A percentile compares a stretch with the other conserved stretches of the same genome.
Conservation (phyloP, 2,329 filamentous ascomycete species). For the Chlorencoelia australis region DNA sequence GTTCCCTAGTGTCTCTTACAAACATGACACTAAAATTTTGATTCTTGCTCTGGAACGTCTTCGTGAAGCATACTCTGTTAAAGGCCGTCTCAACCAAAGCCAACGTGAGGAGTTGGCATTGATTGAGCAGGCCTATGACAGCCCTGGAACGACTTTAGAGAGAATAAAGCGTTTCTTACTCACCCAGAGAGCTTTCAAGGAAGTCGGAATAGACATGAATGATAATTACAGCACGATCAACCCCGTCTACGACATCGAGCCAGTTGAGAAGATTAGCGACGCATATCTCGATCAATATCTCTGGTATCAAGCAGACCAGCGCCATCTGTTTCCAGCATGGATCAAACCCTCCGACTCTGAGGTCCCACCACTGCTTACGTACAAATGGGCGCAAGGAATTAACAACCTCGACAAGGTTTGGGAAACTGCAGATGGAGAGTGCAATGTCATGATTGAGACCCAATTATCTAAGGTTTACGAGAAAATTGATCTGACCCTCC, state of each 20-base stretch:
- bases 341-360: slow-evolving; percentile 99
- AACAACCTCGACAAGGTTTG: slow-evolving; percentile 95
- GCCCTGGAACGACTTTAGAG: slow-evolving; percentile 88
- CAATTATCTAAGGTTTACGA: slow-evolving; percentile 99
- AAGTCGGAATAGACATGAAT: slow-evolving; percentile 99
- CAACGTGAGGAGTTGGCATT: slow-evolving; percentile 93
- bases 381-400: slow-evolving; percentile 99
- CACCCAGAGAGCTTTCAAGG: slow-evolving; percentile 96
- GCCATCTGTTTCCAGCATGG: slow-evolving; percentile 95
- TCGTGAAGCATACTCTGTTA: slow-evolving; percentile 93
- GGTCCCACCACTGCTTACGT: slow-evolving; percentile 84
- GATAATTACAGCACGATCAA: slow-evolving; percentile 99
- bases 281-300: slow-evolving; percentile 97
- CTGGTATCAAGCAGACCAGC: slow-evolving; percentile 98
- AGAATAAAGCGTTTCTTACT: slow-evolving; percentile 96
- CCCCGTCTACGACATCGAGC: slow-evolving; percentile 96
- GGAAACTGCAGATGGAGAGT: slow-evolving; percentile 89
- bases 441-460: slow-evolving; percentile 97
- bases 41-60: slow-evolving; percentile 90
- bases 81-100: slow-evolving; percentile 91
- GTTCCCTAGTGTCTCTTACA: slow-evolving; percentile 97
- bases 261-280: slow-evolving; percentile 98
- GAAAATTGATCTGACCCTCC: slow-evolving; percentile 92
- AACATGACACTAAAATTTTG: slow-evolving; percentile 97
- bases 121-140: slow-evolving; percentile 97